phyloP scores from a whole-genome alignment of 345 rosid genomes.

The Eucalyptus leucophloia region DNA sequence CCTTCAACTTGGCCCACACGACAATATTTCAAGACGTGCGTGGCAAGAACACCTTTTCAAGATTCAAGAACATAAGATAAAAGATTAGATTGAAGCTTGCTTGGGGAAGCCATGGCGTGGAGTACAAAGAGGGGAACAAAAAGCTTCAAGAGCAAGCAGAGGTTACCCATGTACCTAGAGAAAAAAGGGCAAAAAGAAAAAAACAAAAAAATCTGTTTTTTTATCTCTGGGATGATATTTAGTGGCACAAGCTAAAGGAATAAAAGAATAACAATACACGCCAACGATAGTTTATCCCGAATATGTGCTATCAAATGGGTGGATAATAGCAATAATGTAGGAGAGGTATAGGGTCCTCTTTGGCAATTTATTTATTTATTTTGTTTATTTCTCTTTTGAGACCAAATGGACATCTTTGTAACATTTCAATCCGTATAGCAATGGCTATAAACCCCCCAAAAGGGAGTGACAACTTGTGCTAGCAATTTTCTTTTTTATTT shows the following conservation, averaged over 20 bases:
- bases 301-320: not conserved
- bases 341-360: not conserved
- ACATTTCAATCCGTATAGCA: not conserved
- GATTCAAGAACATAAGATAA: not conserved
- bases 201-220: not conserved
- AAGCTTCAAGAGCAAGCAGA: not conserved
- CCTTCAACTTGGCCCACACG: not conserved
- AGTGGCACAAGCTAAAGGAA: not conserved
- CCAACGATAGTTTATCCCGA: not conserved
- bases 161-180: not conserved
- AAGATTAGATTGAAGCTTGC: not conserved
- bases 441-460: not conserved
- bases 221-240: not conserved
- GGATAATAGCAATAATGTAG: not conserved
- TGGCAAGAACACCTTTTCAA: not conserved
- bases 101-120: not conserved
- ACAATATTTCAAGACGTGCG: not conserved
- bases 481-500: not conserved
- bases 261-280: not conserved
- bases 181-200: not conserved
- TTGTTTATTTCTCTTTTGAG: not conserved
- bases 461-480: not conserved
- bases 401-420: not conserved
- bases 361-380: not conserved
- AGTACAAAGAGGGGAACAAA: not conserved